Percentiles rank a stretch among this genome's conserved stretches.
These are phyloP conservation scores for Diospyros lotus DNA, from an alignment of 148 eudicot genomes.

Conservation along the genomic window DNA sequence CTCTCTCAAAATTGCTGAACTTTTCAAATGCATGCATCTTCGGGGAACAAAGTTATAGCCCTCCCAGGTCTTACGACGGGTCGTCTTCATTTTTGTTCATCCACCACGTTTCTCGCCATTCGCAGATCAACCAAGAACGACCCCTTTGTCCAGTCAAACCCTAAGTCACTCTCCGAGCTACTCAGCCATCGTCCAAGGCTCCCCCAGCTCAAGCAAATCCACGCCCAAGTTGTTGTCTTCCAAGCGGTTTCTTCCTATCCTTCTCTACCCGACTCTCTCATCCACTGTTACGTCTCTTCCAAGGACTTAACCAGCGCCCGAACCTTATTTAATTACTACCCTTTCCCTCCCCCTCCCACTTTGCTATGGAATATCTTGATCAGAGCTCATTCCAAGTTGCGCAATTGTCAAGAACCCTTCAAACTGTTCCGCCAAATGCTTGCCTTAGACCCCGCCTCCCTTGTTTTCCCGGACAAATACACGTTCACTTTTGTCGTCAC, in stretches of 20 bases:
- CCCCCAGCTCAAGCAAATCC: conserved; percentile 51
- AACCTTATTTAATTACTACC: conserved; percentile 38
- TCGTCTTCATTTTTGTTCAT: conserved; percentile 12
- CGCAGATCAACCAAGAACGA: neutral
- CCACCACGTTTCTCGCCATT: conserved; percentile 29
- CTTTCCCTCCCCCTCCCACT: conserved; percentile 40
- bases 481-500: conserved; percentile 59
- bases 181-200: conserved; percentile 44
- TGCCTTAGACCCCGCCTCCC: conserved; percentile 6
- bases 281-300: conserved; percentile 42
- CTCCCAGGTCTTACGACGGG: conserved; percentile 3
- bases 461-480: conserved; percentile 56
- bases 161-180: conserved; percentile 28
- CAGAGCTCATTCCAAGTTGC: conserved; percentile 57
- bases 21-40: conserved; percentile 13
- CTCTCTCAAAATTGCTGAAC: neutral
- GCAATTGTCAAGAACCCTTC: conserved; percentile 37
- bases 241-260: conserved; percentile 27
- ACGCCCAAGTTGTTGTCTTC: conserved; percentile 46
- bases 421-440: conserved; percentile 45
- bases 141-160: conserved; percentile 10
- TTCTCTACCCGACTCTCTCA: conserved; percentile 36
- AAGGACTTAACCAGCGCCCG: conserved; percentile 28
- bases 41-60: conserved; percentile 3
- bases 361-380: conserved; percentile 64